Conservation (phyloP, 331 rosid species). For the Dryas integrifolia region DNA sequence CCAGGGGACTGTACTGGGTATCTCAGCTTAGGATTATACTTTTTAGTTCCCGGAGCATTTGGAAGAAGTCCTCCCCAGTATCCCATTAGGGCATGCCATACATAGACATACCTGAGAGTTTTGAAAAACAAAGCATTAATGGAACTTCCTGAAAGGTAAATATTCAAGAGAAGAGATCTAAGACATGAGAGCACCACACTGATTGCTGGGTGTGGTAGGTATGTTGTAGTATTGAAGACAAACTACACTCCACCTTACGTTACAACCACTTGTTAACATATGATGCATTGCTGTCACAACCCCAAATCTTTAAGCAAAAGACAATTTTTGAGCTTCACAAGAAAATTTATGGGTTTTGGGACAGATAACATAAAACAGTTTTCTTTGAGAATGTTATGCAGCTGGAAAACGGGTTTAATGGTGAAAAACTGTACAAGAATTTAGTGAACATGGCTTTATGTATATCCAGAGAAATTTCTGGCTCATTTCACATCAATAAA, state of each 20-base stretch:
- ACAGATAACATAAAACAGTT: not conserved
- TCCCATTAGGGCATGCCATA: conserved; percentile 49
- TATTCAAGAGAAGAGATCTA: conserved; percentile 6
- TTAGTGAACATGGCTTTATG: not conserved
- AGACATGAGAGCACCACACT: not conserved
- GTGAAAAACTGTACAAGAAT: not conserved
- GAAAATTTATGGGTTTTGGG: not conserved
- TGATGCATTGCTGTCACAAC: not conserved
- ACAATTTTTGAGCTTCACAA: not conserved
- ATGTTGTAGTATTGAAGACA: not conserved
- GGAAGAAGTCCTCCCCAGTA: conserved; percentile 46
- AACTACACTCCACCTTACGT: too few relatives aligned
- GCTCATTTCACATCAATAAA: not conserved
- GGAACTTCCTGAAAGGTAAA: not conserved
- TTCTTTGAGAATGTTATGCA: not conserved
- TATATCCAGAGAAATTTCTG: not conserved
- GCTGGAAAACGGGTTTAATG: not conserved
- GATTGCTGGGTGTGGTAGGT: not conserved
- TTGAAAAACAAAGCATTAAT: conserved; percentile 2
- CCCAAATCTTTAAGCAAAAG: not conserved
- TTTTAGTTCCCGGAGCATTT: conserved; percentile 33
- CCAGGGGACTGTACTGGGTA: conserved; percentile 42
- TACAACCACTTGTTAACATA: not conserved
- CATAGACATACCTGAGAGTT: conserved; percentile 38
- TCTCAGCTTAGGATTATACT: conserved; percentile 30